A percentile compares a stretch with the other conserved stretches of the same genome.
These are phyloP conservation scores for Cutaneotrichosporon dermatis DNA, from an alignment of 1,284 basidiomycete genomes.

Conservation along the genomic window DNA sequence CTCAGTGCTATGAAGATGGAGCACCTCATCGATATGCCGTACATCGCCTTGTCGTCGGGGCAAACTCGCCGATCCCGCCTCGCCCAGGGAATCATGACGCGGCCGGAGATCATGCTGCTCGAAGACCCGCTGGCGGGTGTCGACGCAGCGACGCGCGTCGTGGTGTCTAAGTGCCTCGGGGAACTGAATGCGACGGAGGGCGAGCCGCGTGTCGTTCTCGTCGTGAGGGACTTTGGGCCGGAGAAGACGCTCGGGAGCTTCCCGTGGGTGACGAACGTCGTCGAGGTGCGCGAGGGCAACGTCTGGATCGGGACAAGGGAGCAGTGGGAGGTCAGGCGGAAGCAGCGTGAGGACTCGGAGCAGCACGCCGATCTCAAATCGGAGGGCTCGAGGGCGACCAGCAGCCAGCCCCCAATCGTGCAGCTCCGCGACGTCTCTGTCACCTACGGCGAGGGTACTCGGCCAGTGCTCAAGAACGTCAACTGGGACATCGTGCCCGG, in stretches of 20 bases:
- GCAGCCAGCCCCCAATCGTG: slow-evolving; percentile 53
- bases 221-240: slow-evolving; percentile 58
- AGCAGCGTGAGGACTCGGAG: neutral
- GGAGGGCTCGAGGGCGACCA: slow-evolving; percentile 43
- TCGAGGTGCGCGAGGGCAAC: slow-evolving; percentile 37
- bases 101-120: slow-evolving; percentile 68
- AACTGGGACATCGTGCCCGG: slow-evolving; percentile 74
- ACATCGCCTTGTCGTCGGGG: slow-evolving; percentile 81
- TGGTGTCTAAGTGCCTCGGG: slow-evolving; percentile 38
- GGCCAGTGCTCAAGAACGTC: slow-evolving; percentile 64
- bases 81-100: slow-evolving; percentile 65
- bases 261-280: slow-evolving; percentile 77
- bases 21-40: slow-evolving; percentile 68
- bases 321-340: neutral
- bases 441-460: slow-evolving; percentile 61
- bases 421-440: slow-evolving; percentile 66
- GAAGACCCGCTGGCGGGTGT: slow-evolving; percentile 66
- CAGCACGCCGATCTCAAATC: neutral
- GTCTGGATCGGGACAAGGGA: slow-evolving; percentile 1
- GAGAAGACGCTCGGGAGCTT: slow-evolving; percentile 61
- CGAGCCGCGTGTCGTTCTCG: slow-evolving; percentile 61
- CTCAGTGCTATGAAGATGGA: slow-evolving; percentile 56
- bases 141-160: slow-evolving; percentile 39
- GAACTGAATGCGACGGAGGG: slow-evolving; percentile 36
- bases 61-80: slow-evolving; percentile 86